Conservation (phyloP, 2,329 filamentous ascomycete genomes). For the Trichoderma sp. region DNA sequence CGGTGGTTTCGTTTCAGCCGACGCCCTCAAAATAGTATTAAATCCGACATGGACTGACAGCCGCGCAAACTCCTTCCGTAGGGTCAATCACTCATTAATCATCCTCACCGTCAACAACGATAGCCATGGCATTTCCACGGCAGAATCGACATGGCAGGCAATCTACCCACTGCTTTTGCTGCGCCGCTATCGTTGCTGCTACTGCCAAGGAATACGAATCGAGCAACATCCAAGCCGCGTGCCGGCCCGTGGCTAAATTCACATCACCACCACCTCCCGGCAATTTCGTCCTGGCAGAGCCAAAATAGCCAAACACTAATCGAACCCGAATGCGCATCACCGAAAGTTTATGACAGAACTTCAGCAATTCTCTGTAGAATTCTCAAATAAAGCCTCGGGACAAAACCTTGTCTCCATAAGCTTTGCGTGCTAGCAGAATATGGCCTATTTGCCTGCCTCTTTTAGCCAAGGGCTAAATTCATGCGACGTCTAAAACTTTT, state of each 20-base stretch:
- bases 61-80: not conserved
- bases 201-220: not conserved
- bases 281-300: not conserved
- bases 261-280: not conserved
- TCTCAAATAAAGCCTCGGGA: not conserved
- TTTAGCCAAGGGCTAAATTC: not conserved
- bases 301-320: not conserved
- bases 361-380: not conserved
- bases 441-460: constrained; percentile 12
- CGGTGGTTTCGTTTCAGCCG: not conserved
- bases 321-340: not conserved
- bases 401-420: not conserved
- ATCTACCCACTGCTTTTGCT: not conserved
- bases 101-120: not conserved
- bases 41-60: not conserved
- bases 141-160: not conserved
- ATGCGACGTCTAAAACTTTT: constrained; percentile 9
- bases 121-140: not conserved
- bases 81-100: not conserved
- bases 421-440: not conserved
- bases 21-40: not conserved
- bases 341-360: not conserved
- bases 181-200: not conserved
- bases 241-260: constrained; percentile 15
- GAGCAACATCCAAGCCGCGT: not conserved